A percentile compares a stretch with the other conserved stretches of the same genome.
These are phyloP conservation scores for Vaccinium corymbosum DNA, from an alignment of 148 eudicot species.

Conservation along the genomic window DNA sequence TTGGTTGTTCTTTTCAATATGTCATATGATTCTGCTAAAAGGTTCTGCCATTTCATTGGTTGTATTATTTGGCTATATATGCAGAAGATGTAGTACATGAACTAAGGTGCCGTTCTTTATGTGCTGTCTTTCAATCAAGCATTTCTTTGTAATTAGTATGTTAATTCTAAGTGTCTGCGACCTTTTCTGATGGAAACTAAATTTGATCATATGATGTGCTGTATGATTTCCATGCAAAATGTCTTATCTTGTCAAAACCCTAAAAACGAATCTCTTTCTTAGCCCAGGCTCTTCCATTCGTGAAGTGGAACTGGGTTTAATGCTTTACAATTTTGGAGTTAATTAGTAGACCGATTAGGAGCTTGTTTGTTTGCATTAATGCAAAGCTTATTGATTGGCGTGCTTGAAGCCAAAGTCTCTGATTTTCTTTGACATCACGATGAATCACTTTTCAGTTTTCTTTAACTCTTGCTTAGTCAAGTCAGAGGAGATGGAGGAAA, in stretches of 20 bases:
- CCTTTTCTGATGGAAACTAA: neutral
- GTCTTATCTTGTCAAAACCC: too few relatives aligned
- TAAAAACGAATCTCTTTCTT: too few relatives aligned
- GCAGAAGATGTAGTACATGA: neutral
- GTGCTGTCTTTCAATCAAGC: neutral
- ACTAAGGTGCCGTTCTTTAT: slow-evolving; percentile 8
- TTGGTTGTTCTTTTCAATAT: slow-evolving; percentile 14
- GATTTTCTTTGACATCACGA: neutral
- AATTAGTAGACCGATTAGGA: neutral
- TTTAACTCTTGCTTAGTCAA: neutral
- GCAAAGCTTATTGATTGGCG: neutral
- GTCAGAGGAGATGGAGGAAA: slow-evolving; percentile 5
- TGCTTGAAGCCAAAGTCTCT: neutral
- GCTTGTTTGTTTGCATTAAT: neutral
- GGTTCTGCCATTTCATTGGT: slow-evolving; percentile 13
- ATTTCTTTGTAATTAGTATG: neutral
- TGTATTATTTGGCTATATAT: neutral
- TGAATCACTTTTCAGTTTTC: neutral
- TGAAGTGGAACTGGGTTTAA: neutral
- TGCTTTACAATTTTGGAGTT: neutral
- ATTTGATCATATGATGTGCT: neutral
- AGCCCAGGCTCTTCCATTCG: too few relatives aligned
- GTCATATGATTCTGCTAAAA: slow-evolving; percentile 9
- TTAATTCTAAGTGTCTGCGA: neutral
- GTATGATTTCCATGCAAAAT: neutral